A percentile compares a stretch with the other conserved stretches of the same genome.
These are phyloP conservation scores for Cucurbita ficifolia DNA, from an alignment of 306 rosid genomes.

Conservation along the genomic window DNA sequence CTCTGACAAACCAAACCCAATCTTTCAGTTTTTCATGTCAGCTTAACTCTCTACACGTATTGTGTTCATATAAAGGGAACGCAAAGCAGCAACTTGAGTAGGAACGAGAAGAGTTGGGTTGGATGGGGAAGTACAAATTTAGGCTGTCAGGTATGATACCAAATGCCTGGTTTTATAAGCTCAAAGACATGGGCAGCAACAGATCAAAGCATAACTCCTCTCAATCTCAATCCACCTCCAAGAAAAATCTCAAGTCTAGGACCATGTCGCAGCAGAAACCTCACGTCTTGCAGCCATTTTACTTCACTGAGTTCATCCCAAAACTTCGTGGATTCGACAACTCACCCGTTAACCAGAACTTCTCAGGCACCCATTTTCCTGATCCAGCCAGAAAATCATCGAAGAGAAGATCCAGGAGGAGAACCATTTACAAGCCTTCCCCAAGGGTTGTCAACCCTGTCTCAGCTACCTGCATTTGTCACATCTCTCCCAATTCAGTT, in stretches of 20 bases:
- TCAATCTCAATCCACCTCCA: slow-evolving; percentile 13
- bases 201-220: slow-evolving; percentile 24
- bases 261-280: slow-evolving; percentile 11
- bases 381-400: slow-evolving; percentile 64
- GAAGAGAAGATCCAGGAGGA: slow-evolving; percentile 42
- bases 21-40: not conserved
- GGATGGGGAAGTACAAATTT: slow-evolving; percentile 65
- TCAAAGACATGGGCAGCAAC: slow-evolving; percentile 52
- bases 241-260: slow-evolving; percentile 32
- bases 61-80: not conserved
- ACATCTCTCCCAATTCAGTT: not conserved
- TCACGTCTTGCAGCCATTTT: slow-evolving; percentile 22
- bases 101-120: not conserved
- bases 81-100: not conserved
- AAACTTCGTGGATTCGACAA: slow-evolving; percentile 22
- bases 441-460: slow-evolving; percentile 26
- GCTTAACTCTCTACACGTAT: not conserved
- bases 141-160: slow-evolving; percentile 66
- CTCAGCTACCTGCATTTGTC: slow-evolving; percentile 9
- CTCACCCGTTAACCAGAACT: slow-evolving; percentile 24
- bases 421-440: slow-evolving; percentile 63
- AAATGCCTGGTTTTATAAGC: slow-evolving; percentile 83
- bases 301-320: slow-evolving; percentile 8
- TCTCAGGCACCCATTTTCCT: slow-evolving; percentile 27
- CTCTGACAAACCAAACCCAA: slow-evolving; percentile 1